Evolutionary conservation across 306 rosid species (phyloP), one percentile per base, ranked within the genome.

Genomic region (Cucurbita argyrosperma): DNA sequence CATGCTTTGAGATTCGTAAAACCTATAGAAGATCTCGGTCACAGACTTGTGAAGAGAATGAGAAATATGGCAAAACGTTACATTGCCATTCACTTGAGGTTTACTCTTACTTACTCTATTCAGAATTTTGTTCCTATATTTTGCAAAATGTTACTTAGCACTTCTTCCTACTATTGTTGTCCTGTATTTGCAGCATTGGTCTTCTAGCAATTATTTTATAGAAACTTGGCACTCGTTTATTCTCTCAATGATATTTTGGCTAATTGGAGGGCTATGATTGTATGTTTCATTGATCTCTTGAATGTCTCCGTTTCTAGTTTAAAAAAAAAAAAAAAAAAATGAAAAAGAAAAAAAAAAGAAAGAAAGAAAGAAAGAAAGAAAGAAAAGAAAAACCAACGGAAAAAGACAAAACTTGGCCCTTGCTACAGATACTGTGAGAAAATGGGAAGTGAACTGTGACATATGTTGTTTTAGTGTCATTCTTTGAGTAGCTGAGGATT

Each of bases 1-100:
- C 99, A 88, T 71, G 97, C 99, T 55, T 83, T 95, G 70, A 85
- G 82, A 81, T 95, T 91, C 84, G 87, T 93, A 68, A 89, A 95
- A 83, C 94, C 99, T 40, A 89, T 95, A 70, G 85, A 87, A 72
- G 85, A 81, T 75, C 87, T 89, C 68, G 96, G 97, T 68, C 96
- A 82, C 59, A 88, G 65, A 81, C 70, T 95, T 77, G 96, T 87
- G 21, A 83, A 73, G 86, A 85, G 85, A 76, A 95, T 95, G 96
- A 88, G 70, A 71, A 82, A 87, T 87, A 89, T 85, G 99, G 86
- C 89, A 19, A 78, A 55, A 67, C 96, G 84, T 37, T 95, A 85
- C 71, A 88, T 91, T 84, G 96, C 99, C 58, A 83, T 95, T 79
- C 99, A 95, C 88, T 82, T 95, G 84, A 89, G 99, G 99, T 91